Base-by-base conservation (phyloP, 2,329 filamentous ascomycete genomes). In the Cercospora berteroae region DNA sequence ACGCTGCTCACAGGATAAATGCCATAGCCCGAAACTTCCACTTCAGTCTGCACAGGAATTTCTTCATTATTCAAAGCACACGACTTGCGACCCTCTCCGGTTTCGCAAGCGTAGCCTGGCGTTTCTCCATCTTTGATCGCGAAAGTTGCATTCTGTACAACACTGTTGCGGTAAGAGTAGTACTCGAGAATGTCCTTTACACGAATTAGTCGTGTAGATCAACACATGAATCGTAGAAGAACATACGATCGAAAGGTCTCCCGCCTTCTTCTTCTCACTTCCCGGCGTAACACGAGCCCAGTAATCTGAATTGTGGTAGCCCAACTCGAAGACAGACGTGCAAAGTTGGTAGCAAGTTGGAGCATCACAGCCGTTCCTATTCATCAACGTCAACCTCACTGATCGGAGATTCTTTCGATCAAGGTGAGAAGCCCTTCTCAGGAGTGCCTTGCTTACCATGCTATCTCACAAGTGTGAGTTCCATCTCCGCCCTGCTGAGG, bases 101-200 rank as follows among this genome's bases (percentile, higher is more conserved):
- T 5, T n/a, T 48, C 25, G 27, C 59, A 61, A 33, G 23, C 25
- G n/a, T 61, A 61, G 16, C 13, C 18, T 16, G 36, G 16, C 12
- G 59, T 61, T 7, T 61, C 59, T 3, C 48, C 39, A 29, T 61
- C 23, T 25, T 33, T 27, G 39, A 50, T 10, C 8, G 48, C 23
- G 27, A 50, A 61, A 4, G 59, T 61, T 9, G 36, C 59, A 8
- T 61, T 61, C 25, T 61, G 59, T 9, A 61, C 59, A 25, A 61
- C 59, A 6, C 59, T 61, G 13, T 61, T 48, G 59, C 59, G 59
- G 25, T 61, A 61, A n/a, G 59, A 61, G 39, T 61, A 61, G 39
- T 61, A 61, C n/a, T 61, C 20, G 3, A 61, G 59, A 42, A 61
- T 18, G 39, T 61, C 59, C 59, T 60, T 23, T 20, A 18, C 23